Percentiles rank a stretch among this genome's conserved stretches.
phyloP scores from a whole-genome alignment of 2,329 filamentous ascomycete species.

The Dothideomycetidae sp. region DNA sequence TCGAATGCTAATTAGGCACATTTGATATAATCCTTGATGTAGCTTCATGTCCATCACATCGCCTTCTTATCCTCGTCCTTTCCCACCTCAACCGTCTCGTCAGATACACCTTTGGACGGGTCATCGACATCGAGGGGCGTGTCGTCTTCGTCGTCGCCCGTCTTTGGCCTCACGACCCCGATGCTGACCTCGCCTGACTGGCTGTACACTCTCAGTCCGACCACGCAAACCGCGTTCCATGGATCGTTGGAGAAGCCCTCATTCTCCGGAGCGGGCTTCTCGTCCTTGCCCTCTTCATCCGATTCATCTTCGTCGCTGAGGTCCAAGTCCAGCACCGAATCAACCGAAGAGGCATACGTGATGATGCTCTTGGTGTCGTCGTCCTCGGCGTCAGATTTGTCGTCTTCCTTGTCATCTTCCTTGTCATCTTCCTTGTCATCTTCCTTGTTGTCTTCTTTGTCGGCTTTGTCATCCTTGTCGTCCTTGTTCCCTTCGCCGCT shows the following conservation, averaged over 20 bases:
- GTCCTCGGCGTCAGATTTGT: slow-evolving; percentile 14
- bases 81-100: neutral
- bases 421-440: slow-evolving; percentile 19
- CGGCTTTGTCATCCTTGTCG: neutral
- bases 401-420: slow-evolving; percentile 22
- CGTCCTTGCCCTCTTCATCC: slow-evolving; percentile 3
- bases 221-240: slow-evolving; percentile 47
- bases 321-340: neutral
- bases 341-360: neutral
- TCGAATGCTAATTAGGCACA: too few species aligned
- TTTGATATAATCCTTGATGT: neutral
- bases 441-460: too few species aligned
- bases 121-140: neutral
- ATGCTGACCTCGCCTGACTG: slow-evolving; percentile 37
- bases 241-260: slow-evolving; percentile 36
- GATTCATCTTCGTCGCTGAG: slow-evolving; percentile 6
- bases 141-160: neutral
- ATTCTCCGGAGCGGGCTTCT: slow-evolving; percentile 19
- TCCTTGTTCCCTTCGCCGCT: slow-evolving; percentile 1
- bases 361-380: slow-evolving; percentile 4
- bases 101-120: neutral
- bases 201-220: slow-evolving; percentile 44
- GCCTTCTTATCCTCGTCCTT: neutral
- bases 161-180: slow-evolving; percentile 26
- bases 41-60: neutral